Evolutionary conservation across 495 filamentous ascomycete genomes (phyloP).

Genomic region (Tuber melanosporum): DNA sequence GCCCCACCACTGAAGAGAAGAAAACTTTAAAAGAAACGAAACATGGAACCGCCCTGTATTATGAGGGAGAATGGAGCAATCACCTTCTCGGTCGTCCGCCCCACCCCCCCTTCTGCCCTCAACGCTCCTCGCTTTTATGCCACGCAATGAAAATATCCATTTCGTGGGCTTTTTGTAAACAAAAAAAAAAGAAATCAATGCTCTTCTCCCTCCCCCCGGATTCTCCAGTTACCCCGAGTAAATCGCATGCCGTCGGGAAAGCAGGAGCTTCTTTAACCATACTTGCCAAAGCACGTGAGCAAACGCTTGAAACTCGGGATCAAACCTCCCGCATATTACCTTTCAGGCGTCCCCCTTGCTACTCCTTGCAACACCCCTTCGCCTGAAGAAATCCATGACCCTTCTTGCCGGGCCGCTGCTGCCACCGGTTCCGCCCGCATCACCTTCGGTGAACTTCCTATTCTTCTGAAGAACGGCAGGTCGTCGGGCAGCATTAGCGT

Average conservation of each 20-base stretch:
- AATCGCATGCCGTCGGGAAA: constrained; percentile 13
- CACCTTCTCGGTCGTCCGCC: constrained; percentile 19
- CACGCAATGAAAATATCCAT: constrained; percentile 21
- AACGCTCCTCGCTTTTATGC: constrained; percentile 14
- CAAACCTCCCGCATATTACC: neutral
- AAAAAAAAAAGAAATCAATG: neutral
- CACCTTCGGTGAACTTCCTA: constrained; percentile 82
- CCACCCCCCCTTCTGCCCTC: constrained; percentile 10
- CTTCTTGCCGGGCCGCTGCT: constrained; percentile 77
- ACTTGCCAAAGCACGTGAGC: constrained; percentile 17
- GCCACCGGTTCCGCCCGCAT: constrained; percentile 61
- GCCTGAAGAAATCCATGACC: constrained; percentile 97
- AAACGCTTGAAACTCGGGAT: constrained; percentile 16
- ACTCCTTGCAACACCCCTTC: constrained; percentile 53
- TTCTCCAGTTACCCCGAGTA: constrained; percentile 1
- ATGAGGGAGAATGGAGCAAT: constrained; percentile 15
- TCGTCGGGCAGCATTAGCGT: constrained; percentile 32
- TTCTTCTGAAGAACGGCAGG: constrained; percentile 65
- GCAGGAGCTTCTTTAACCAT: constrained; percentile 17
- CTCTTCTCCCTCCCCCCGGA: constrained; percentile 1
- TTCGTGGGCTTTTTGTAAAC: constrained; percentile 6
- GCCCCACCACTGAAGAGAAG: neutral
- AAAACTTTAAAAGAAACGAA: neutral
- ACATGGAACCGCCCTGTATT: neutral
- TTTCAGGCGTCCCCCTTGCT: constrained; percentile 30